These are phyloP conservation scores for Blastobotrys capitulatus DNA, from an alignment of 1,139 yeast genomes.

Conservation along the genomic window DNA sequence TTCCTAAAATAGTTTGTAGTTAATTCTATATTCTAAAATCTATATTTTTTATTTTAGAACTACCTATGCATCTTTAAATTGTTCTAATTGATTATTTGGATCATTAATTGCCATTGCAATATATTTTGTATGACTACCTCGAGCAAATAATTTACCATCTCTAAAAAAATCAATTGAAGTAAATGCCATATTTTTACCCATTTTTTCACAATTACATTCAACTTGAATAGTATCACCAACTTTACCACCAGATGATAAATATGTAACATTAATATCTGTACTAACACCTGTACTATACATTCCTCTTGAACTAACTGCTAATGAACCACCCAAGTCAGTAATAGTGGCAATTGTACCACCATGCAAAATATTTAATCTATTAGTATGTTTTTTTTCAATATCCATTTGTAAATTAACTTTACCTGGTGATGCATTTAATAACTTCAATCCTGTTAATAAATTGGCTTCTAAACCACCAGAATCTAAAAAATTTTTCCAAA, in stretches of 20 bases:
- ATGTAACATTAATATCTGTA: slow-evolving; percentile 40
- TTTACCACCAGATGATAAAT: slow-evolving; percentile 38
- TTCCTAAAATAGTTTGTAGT: no score
- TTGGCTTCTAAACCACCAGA: slow-evolving; percentile 37
- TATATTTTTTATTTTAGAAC: no score
- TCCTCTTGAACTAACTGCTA: slow-evolving; percentile 40
- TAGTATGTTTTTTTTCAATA: slow-evolving; percentile 35
- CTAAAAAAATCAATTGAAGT: slow-evolving; percentile 36
- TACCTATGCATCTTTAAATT: slow-evolving; percentile 4
- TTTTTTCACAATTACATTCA: slow-evolving; percentile 33
- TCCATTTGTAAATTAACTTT: slow-evolving; percentile 32
- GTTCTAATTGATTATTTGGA: slow-evolving; percentile 15
- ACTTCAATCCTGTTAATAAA: slow-evolving; percentile 23
- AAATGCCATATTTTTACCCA: slow-evolving; percentile 40
- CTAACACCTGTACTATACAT: slow-evolving; percentile 41
- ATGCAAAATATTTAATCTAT: slow-evolving; percentile 37
- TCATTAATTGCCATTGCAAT: slow-evolving; percentile 35
- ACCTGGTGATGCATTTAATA: slow-evolving; percentile 33
- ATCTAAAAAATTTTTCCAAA: slow-evolving; percentile 32
- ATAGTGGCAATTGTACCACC: slow-evolving; percentile 39
- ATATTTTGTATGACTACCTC: slow-evolving; percentile 42
- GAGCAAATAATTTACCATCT: slow-evolving; percentile 33
- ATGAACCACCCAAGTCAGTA: slow-evolving; percentile 43
- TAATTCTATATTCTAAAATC: no score
- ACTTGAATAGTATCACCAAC: slow-evolving; percentile 26